Conservation (phyloP, 1,284 basidiomycete species). For the Ustilago tritici region DNA sequence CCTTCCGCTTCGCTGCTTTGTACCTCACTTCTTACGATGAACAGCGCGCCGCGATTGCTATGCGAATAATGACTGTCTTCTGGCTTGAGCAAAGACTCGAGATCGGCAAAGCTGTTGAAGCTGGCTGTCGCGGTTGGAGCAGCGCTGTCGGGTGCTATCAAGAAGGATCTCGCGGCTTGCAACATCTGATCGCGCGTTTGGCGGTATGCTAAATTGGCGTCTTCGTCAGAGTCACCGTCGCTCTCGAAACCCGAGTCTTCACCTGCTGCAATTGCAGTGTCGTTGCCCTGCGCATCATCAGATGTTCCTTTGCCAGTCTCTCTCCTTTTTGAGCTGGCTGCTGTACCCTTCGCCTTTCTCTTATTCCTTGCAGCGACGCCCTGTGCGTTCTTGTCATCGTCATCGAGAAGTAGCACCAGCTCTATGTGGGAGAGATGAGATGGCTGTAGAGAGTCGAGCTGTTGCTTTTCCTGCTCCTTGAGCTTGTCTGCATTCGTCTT, state of each 20-base stretch:
- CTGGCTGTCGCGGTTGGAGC: neutral
- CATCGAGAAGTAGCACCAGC: conserved; percentile 34
- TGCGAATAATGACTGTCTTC: conserved; percentile 48
- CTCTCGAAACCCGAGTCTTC: conserved; percentile 39
- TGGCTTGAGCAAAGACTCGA: conserved; percentile 33
- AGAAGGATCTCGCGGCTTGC: conserved; percentile 24
- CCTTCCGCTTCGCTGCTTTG: conserved; percentile 2
- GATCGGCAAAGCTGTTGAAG: conserved; percentile 12
- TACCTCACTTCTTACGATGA: conserved; percentile 22
- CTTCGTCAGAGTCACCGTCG: conserved; percentile 28
- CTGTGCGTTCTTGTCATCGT: conserved; percentile 15
- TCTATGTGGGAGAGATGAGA: conserved; percentile 32
- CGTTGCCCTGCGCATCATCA: conserved; percentile 1
- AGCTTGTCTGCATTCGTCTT: conserved; percentile 55
- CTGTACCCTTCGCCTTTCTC: conserved; percentile 14
- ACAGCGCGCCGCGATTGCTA: conserved; percentile 45
- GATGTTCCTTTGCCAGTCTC: conserved; percentile 5
- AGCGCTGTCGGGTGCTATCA: neutral
- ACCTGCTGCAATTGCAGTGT: neutral
- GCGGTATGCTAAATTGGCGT: conserved; percentile 3
- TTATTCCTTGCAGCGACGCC: conserved; percentile 12
- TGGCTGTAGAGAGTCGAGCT: conserved; percentile 42
- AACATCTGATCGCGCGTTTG: conserved; percentile 17
- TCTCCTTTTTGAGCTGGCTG: conserved; percentile 19
- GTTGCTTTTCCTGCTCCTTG: conserved; percentile 39